Conservation (phyloP, 495 filamentous ascomycete species). For the Cairneyella variabilis region DNA sequence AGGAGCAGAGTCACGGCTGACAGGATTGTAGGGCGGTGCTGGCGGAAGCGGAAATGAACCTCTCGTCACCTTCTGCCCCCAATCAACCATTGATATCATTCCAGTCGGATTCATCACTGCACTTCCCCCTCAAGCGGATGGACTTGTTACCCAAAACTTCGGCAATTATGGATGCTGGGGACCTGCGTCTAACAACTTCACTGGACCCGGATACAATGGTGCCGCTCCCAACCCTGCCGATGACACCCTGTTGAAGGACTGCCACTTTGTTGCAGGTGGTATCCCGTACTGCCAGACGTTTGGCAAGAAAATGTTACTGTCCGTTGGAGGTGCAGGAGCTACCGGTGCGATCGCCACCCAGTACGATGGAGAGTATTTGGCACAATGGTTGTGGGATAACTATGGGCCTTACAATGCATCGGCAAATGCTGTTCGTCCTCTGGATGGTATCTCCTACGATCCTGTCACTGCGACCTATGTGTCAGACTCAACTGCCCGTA, state of each 20-base stretch:
- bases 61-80: constrained; percentile 58
- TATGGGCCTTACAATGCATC: constrained; percentile 48
- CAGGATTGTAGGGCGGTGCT: too few species aligned
- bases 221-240: constrained; percentile 19
- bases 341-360: constrained; percentile 30
- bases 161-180: constrained; percentile 57
- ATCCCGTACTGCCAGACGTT: constrained; percentile 43
- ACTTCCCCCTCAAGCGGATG: constrained; percentile 54
- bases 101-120: constrained; percentile 61
- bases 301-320: constrained; percentile 62
- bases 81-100: constrained; percentile 61
- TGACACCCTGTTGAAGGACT: constrained; percentile 29
- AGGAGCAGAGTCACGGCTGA: too few species aligned
- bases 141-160: constrained; percentile 60
- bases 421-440: constrained; percentile 31
- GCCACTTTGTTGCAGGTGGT: constrained; percentile 36
- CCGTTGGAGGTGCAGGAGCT: constrained; percentile 48
- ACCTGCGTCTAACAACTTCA: constrained; percentile 21
- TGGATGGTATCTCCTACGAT: constrained; percentile 36
- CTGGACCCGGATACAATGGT: constrained; percentile 31
- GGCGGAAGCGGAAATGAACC: too few species aligned
- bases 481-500: too few species aligned
- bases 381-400: constrained; percentile 58
- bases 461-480: constrained; percentile 32
- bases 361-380: constrained; percentile 53